Evolutionary conservation across 75 land plant species (phyloP).

Genomic region (Selaginella tamariscina): DNA sequence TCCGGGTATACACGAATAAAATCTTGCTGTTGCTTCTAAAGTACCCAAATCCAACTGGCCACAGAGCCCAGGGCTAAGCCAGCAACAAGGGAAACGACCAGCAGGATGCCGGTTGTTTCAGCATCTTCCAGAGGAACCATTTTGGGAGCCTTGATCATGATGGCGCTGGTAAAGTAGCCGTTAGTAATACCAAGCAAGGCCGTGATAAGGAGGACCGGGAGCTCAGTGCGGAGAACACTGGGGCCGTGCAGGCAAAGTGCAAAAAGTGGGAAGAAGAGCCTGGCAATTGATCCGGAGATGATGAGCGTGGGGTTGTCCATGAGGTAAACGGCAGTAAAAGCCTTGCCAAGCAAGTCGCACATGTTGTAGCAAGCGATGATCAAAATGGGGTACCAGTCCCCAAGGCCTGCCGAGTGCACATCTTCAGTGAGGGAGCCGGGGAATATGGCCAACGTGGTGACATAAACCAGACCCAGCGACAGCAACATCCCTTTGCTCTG

Average conservation of each 20-base stretch:
- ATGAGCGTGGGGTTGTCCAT: conserved; percentile 46
- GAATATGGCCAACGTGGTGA: conserved; percentile 85
- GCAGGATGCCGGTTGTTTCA: conserved; percentile 67
- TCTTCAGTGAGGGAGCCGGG: conserved; percentile 94
- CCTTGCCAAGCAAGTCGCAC: conserved; percentile 74
- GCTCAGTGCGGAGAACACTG: conserved; percentile 56
- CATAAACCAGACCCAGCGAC: conserved; percentile 49
- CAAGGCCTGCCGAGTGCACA: conserved; percentile 65
- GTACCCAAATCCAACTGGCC: conserved; percentile 84
- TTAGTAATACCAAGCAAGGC: conserved; percentile 72
- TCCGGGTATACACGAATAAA: too few species aligned
- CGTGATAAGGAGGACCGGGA: conserved; percentile 60
- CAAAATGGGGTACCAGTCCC: conserved; percentile 87
- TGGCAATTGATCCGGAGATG: conserved; percentile 42
- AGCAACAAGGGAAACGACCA: conserved; percentile 58
- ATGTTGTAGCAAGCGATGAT: conserved; percentile 65
- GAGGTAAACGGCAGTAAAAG: conserved; percentile 43
- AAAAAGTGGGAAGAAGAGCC: conserved; percentile 80
- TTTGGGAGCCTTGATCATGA: conserved; percentile 85
- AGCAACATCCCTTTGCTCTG: conserved; percentile 50
- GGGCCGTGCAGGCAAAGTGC: conserved; percentile 80
- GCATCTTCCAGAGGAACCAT: conserved; percentile 58
- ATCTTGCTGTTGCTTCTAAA: too few species aligned
- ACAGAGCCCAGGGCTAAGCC: conserved; percentile 76
- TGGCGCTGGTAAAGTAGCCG: conserved; percentile 72